phyloP scores from a whole-genome alignment of 768 basidiomycete genomes.

The Pholiota microspora region DNA sequence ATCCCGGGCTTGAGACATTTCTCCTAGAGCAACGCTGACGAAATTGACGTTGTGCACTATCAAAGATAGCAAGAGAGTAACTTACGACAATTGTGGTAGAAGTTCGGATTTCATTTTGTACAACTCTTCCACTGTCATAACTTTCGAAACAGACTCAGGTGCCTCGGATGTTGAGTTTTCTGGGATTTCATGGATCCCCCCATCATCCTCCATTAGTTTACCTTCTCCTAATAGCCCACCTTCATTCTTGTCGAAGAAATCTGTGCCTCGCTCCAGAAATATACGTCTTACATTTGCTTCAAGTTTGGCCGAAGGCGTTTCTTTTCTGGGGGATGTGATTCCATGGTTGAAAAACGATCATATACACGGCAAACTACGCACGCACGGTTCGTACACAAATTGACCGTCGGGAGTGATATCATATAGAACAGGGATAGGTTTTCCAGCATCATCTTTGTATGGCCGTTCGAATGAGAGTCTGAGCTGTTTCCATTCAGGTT shows the following conservation, averaged over 20 bases:
- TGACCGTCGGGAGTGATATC: constrained; percentile 74
- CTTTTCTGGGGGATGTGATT: constrained; percentile 35
- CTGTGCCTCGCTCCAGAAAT: constrained; percentile 68
- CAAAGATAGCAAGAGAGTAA: constrained; percentile 13
- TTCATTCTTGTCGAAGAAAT: constrained; percentile 60
- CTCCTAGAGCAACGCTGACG: constrained; percentile 68
- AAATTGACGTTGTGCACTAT: constrained; percentile 10
- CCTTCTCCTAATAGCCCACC: constrained; percentile 9
- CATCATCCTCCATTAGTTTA: constrained; percentile 21
- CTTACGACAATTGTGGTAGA: constrained; percentile 71
- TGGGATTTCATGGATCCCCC: constrained; percentile 23
- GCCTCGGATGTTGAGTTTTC: constrained; percentile 17
- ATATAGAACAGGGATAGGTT: constrained; percentile 55
- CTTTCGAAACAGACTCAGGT: constrained; percentile 31
- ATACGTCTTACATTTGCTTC: constrained; percentile 67
- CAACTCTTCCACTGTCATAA: constrained; percentile 75
- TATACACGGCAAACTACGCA: constrained; percentile 10
- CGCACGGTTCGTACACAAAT: constrained; percentile 72
- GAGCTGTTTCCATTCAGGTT: constrained; percentile 55
- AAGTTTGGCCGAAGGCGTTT: constrained; percentile 56
- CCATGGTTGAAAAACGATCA: constrained; percentile 10
- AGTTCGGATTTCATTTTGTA: constrained; percentile 73
- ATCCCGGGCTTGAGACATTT: constrained; percentile 77
- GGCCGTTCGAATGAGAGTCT: constrained; percentile 74
- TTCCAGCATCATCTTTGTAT: constrained; percentile 76